Conservation (phyloP, 2,329 filamentous ascomycete species). For the Fusarium cicatricum region DNA sequence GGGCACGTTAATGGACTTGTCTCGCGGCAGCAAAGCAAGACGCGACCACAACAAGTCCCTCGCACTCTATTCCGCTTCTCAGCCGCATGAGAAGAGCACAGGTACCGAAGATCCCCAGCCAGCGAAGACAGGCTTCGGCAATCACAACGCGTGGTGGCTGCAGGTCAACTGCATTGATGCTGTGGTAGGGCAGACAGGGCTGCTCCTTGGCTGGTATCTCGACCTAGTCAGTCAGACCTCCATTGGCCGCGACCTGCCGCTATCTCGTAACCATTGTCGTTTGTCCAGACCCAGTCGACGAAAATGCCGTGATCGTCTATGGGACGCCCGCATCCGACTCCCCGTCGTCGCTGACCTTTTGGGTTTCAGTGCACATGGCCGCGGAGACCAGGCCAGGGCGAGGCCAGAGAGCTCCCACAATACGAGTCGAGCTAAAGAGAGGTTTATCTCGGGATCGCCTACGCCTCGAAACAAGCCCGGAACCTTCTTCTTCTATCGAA, state of each 20-base stretch:
- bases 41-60: too few relatives aligned
- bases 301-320: constrained; percentile 28
- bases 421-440: not conserved
- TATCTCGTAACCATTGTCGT: constrained; percentile 21
- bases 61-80: not conserved
- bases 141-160: constrained; percentile 28
- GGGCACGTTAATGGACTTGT: not conserved
- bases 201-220: constrained; percentile 22
- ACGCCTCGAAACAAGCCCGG: not conserved
- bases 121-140: constrained; percentile 36
- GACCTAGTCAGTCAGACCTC: constrained; percentile 16
- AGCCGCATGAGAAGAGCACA: not conserved
- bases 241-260: constrained; percentile 30
- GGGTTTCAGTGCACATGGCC: constrained; percentile 25
- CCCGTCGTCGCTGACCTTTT: constrained; percentile 10
- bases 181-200: constrained; percentile 19
- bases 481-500: constrained; percentile 15
- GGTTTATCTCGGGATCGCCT: constrained; percentile 11
- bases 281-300: constrained; percentile 15
- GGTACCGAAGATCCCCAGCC: not conserved
- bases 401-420: constrained; percentile 13
- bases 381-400: constrained; percentile 12
- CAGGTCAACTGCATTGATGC: constrained; percentile 31
- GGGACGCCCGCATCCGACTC: constrained; percentile 15
- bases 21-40: not conserved